Evolutionary conservation across 495 filamentous ascomycete genomes (phyloP).

Genomic region (Aspergillus homomorphus): DNA sequence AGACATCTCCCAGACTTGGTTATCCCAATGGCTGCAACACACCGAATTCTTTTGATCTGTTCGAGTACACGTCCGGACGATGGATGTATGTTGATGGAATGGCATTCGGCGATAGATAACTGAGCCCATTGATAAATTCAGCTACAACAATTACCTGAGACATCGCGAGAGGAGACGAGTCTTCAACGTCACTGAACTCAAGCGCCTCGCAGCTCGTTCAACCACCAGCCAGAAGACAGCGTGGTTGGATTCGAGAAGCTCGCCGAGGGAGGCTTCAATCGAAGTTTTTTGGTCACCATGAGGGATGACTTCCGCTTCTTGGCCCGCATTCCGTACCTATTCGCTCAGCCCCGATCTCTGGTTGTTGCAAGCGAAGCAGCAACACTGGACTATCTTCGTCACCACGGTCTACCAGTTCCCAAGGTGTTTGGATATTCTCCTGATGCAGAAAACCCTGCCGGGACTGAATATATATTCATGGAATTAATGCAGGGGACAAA

Average conservation of each 20-base stretch:
- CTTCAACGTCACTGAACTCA: not conserved
- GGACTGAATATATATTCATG: conserved; percentile 28
- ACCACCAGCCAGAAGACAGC: not conserved
- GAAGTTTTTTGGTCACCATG: conserved; percentile 26
- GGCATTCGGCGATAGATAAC: not conserved
- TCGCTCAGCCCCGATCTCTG: conserved; percentile 24
- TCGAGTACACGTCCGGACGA: not conserved
- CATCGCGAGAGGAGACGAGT: not conserved
- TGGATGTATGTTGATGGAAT: not conserved
- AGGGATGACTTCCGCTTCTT: conserved; percentile 27
- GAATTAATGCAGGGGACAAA: conserved; percentile 26
- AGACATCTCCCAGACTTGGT: no score
- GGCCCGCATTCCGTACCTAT: conserved; percentile 25
- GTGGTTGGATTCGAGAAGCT: conserved; percentile 18
- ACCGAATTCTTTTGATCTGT: not conserved
- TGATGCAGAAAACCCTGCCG: conserved; percentile 22
- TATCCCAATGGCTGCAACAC: no score
- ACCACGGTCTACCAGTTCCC: conserved; percentile 29
- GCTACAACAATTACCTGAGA: not conserved
- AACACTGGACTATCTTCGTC: conserved; percentile 29
- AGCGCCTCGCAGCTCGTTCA: not conserved
- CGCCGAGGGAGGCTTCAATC: conserved; percentile 35
- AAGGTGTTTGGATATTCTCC: conserved; percentile 18
- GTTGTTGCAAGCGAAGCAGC: conserved; percentile 37
- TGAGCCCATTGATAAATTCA: not conserved